Conservation (phyloP, 2,329 filamentous ascomycete species). For the Orbilia brochopaga region DNA sequence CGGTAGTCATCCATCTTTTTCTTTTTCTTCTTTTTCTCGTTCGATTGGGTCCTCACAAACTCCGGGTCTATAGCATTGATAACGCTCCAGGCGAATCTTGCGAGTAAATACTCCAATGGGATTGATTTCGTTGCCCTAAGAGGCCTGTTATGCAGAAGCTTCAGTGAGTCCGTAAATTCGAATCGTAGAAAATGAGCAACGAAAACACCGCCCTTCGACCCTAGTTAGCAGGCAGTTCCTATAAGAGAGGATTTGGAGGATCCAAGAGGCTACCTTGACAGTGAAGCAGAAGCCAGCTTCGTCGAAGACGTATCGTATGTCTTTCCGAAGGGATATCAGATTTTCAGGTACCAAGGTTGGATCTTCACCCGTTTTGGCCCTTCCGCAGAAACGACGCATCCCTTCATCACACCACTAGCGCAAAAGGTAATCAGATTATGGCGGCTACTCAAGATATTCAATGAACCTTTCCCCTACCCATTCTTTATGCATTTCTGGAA, state of each 20-base stretch:
- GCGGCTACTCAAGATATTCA: not conserved
- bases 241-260: not conserved
- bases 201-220: not conserved
- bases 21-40: not conserved
- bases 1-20: not conserved
- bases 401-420: not conserved
- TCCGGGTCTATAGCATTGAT: not conserved
- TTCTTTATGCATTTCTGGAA: not conserved
- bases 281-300: not conserved
- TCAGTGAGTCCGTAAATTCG: not conserved
- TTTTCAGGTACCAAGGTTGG: not conserved
- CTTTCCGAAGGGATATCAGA: slow-evolving; percentile 1
- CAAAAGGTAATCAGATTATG: not conserved
- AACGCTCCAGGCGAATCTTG: not conserved
- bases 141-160: not conserved
- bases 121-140: not conserved
- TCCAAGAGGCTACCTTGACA: not conserved
- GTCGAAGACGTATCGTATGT: not conserved
- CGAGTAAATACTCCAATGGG: not conserved
- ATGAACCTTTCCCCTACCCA: not conserved
- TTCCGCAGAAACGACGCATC: not conserved
- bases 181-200: slow-evolving; percentile 1
- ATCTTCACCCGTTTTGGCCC: not conserved
- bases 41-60: not conserved
- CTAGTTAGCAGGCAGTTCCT: not conserved